phyloP scores from a whole-genome alignment of 192 early-diverging fungal species.

The Backusella macrospora region DNA sequence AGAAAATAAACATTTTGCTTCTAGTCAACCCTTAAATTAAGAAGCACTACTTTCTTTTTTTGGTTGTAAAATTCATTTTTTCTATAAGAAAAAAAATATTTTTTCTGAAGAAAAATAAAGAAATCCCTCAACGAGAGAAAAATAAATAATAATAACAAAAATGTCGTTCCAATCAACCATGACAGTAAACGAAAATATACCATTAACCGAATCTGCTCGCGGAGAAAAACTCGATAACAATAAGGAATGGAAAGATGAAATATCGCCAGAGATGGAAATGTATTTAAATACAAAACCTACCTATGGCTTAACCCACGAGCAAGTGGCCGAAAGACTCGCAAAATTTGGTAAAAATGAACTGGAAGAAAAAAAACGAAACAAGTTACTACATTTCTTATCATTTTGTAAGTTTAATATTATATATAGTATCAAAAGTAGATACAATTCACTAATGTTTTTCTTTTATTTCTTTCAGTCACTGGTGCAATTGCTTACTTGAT shows the following conservation, averaged over 20 bases:
- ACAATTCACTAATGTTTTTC: constrained; percentile 17
- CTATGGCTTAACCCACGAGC: constrained; percentile 61
- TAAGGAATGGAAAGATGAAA: constrained; percentile 41
- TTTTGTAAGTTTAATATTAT: constrained; percentile 45
- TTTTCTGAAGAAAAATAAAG: background rate
- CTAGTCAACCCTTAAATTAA: background rate
- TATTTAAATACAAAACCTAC: constrained; percentile 63
- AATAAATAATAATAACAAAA: background rate
- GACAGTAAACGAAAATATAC: constrained; percentile 21
- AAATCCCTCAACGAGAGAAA: background rate
- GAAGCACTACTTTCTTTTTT: background rate
- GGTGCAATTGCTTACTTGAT: constrained; percentile 73
- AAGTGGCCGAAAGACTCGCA: constrained; percentile 51
- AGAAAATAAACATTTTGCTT: constrained; percentile 1
- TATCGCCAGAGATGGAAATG: constrained; percentile 54
- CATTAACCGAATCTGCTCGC: constrained; percentile 10
- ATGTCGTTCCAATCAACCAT: background rate
- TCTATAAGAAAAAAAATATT: background rate
- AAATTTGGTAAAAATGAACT: constrained; percentile 66
- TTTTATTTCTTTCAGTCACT: constrained; percentile 45
- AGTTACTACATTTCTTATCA: constrained; percentile 49
- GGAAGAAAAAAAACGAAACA: constrained; percentile 45
- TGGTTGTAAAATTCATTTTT: background rate
- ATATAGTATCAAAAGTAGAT: background rate
- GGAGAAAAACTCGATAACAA: constrained; percentile 12